Evolutionary conservation across 2,329 filamentous ascomycete genomes (phyloP).

Genomic region (Hirsutella minnesotensis): DNA sequence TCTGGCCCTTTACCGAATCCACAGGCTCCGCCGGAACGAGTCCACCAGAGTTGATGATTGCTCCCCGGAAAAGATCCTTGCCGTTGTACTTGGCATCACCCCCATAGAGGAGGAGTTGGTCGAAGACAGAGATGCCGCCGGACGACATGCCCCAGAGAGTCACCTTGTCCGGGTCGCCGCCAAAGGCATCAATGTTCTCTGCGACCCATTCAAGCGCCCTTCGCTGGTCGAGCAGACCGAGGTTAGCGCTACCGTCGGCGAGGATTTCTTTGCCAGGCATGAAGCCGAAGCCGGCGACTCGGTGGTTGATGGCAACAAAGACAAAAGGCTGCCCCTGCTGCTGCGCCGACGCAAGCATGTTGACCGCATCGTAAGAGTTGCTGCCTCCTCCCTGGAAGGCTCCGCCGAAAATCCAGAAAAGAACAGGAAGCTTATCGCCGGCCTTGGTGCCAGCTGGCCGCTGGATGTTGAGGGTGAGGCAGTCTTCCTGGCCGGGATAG

Average conservation of each 20-base stretch:
- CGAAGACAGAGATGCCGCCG: conserved; percentile 59
- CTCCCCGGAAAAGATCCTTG: conserved; percentile 60
- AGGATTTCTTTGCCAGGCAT: conserved; percentile 56
- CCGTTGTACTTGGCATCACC: conserved; percentile 66
- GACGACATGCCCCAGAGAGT: conserved; percentile 71
- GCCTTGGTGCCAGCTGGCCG: conserved; percentile 44
- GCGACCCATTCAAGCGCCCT: conserved; percentile 64
- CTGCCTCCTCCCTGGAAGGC: conserved; percentile 46
- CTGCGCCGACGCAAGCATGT: conserved; percentile 33
- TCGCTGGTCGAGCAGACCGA: conserved; percentile 63
- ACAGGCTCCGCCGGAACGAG: conserved; percentile 50
- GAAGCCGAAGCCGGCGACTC: conserved; percentile 64
- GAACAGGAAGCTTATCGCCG: conserved; percentile 49
- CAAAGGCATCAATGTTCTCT: conserved; percentile 66
- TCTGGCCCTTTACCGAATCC: conserved; percentile 54
- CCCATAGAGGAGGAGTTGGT: conserved; percentile 64
- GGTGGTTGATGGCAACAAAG: conserved; percentile 69
- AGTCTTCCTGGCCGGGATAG: conserved; percentile 44
- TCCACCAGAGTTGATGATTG: conserved; percentile 66
- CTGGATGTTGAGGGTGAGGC: conserved; percentile 47
- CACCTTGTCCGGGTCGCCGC: conserved; percentile 64
- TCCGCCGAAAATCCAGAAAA: conserved; percentile 63
- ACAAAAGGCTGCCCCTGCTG: conserved; percentile 43
- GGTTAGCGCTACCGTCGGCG: conserved; percentile 54
- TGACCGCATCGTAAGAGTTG: conserved; percentile 39